phyloP scores from a whole-genome alignment of 2,329 filamentous ascomycete species.

The Diaporthe ampelina region DNA sequence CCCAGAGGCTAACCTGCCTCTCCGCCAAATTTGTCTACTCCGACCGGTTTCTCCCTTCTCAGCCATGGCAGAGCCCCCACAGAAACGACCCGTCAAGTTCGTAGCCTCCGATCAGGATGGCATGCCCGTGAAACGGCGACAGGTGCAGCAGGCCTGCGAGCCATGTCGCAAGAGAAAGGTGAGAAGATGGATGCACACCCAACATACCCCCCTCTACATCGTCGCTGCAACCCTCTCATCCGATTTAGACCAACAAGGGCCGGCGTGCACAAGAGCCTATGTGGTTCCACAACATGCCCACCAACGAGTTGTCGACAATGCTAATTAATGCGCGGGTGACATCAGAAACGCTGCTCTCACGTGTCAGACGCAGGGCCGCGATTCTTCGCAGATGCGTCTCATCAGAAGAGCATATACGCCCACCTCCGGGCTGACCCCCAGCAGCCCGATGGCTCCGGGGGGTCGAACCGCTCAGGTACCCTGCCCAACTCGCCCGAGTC shows the following conservation, averaged over 20 bases:
- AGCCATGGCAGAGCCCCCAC: slow-evolving; percentile 33
- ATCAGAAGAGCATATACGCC: slow-evolving; percentile 14
- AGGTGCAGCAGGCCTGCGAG: slow-evolving; percentile 70
- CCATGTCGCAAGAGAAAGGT: slow-evolving; percentile 70
- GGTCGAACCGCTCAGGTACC: slow-evolving; percentile 42
- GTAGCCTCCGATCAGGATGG: slow-evolving; percentile 68
- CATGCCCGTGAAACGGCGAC: slow-evolving; percentile 70
- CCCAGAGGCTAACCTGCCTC: not conserved
- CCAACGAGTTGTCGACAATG: too few species aligned
- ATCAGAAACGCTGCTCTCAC: slow-evolving; percentile 47
- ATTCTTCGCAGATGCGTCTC: slow-evolving; percentile 12
- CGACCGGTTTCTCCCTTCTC: slow-evolving; percentile 14
- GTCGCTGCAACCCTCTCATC: not conserved
- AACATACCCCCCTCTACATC: not conserved
- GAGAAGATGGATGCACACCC: slow-evolving; percentile 25
- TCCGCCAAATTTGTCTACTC: slow-evolving; percentile 20
- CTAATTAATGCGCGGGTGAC: not conserved
- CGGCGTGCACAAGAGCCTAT: not conserved
- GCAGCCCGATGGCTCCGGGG: slow-evolving; percentile 32
- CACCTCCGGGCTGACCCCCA: slow-evolving; percentile 14
- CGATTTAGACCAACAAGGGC: slow-evolving; percentile 39
- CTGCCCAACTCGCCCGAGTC: slow-evolving; percentile 44
- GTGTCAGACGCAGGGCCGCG: slow-evolving; percentile 42
- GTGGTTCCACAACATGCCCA: not conserved
- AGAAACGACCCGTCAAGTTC: slow-evolving; percentile 62